Evolutionary conservation across 805 yeast genomes (phyloP).

Genomic region (Yarrowia sp.): DNA sequence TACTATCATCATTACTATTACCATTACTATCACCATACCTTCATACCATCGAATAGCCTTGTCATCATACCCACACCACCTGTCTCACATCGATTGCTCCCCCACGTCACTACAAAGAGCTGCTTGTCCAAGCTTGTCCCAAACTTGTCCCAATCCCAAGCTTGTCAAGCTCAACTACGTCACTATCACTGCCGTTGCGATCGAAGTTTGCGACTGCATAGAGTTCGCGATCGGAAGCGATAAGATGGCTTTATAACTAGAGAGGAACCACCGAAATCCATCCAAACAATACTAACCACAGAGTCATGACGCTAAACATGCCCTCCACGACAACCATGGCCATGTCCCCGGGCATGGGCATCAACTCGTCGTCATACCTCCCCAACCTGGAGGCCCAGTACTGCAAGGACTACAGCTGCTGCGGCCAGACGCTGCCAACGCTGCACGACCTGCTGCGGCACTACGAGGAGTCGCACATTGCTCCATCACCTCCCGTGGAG

Average conservation of each 20-base stretch:
- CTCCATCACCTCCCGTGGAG: slow-evolving; percentile 24
- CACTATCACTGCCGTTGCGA: slow-evolving; percentile 1
- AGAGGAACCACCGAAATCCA: not conserved
- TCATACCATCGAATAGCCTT: too few relatives aligned
- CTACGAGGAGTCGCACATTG: slow-evolving; percentile 92
- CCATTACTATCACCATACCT: too few relatives aligned
- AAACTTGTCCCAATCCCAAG: too few relatives aligned
- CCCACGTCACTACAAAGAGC: too few relatives aligned
- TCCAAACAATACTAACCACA: slow-evolving; percentile 16
- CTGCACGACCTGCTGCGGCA: slow-evolving; percentile 90
- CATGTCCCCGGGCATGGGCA: slow-evolving; percentile 51
- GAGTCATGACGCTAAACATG: slow-evolving; percentile 35
- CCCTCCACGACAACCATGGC: slow-evolving; percentile 45
- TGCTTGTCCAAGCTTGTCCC: too few relatives aligned
- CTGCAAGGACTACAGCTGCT: slow-evolving; percentile 94
- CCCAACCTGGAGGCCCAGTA: slow-evolving; percentile 94
- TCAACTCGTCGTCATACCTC: slow-evolving; percentile 67
- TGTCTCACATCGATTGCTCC: too few relatives aligned
- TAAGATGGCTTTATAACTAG: not conserved
- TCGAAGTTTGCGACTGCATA: slow-evolving; percentile 16
- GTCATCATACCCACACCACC: too few relatives aligned
- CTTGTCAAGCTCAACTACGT: too few relatives aligned
- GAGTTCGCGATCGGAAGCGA: slow-evolving; percentile 11
- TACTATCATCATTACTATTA: too few relatives aligned
- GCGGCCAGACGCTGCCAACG: slow-evolving; percentile 89